Percentiles rank a stretch among this genome's conserved stretches.
phyloP scores from a whole-genome alignment of 352 stramenopile genomes.

The Globisporangium irregulare region DNA sequence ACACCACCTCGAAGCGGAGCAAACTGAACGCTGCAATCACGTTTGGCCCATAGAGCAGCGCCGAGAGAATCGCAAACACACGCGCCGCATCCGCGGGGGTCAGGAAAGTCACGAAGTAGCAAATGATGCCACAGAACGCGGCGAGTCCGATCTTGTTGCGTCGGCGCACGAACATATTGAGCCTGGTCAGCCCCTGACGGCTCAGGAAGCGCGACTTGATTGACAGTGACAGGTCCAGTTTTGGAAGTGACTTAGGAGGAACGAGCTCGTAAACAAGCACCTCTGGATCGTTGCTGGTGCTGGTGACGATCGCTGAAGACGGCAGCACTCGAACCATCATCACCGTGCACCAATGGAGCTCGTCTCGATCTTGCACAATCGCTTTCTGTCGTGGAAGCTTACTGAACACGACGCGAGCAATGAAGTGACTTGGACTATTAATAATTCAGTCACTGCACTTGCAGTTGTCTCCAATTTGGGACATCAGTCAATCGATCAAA shows the following conservation, averaged over 20 bases:
- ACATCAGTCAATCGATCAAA: too few species aligned
- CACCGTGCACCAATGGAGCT: not conserved
- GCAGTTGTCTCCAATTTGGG: too few species aligned
- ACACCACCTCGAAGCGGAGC: constrained; percentile 15
- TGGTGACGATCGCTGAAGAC: not conserved
- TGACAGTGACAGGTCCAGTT: constrained; percentile 20
- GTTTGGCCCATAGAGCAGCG: not conserved
- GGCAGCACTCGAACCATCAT: not conserved
- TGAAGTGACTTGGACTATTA: too few species aligned
- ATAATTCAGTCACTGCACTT: too few species aligned
- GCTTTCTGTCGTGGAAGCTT: not conserved
- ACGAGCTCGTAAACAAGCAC: constrained; percentile 10
- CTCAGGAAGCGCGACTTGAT: constrained; percentile 21
- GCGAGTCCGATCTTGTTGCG: not conserved
- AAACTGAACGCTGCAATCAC: not conserved
- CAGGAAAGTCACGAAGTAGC: constrained; percentile 6
- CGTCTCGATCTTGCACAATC: not conserved
- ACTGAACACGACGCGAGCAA: not conserved
- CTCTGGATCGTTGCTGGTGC: not conserved
- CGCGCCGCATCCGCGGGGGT: not conserved
- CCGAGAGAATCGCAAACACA: not conserved
- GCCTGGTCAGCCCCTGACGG: not conserved
- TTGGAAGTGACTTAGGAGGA: constrained; percentile 1
- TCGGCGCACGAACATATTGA: constrained; percentile 2
- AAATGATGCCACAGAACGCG: not conserved